phyloP scores from a whole-genome alignment of 225 moss, liverwort and hornwort species.

The Asterella californica region DNA sequence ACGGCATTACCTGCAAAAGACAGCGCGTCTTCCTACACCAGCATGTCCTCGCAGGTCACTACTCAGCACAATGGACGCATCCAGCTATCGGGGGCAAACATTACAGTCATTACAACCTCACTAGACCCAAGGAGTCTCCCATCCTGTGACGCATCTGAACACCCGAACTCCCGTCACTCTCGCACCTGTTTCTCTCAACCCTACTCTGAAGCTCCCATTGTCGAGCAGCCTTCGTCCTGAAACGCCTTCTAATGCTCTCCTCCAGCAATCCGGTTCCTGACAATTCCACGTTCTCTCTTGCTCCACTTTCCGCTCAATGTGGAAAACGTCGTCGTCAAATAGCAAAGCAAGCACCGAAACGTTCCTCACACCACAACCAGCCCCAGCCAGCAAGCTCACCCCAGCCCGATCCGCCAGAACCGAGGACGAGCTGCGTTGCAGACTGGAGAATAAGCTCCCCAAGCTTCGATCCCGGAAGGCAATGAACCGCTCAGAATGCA shows the following conservation, averaged over 20 bases:
- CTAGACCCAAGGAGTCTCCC: neutral
- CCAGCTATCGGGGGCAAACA: neutral
- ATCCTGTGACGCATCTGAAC: neutral
- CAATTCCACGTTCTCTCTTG: neutral
- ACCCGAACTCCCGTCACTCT: neutral
- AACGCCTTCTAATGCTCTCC: neutral
- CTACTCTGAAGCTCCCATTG: conserved; percentile 4
- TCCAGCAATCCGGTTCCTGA: neutral
- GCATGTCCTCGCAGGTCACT: conserved; percentile 26
- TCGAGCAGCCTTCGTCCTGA: neutral
- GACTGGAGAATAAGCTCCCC: neutral
- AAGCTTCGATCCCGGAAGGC: neutral
- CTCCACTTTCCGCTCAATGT: neutral
- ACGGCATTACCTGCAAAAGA: conserved; percentile 27
- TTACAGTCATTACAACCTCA: neutral
- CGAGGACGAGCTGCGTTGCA: neutral
- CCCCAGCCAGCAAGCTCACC: neutral
- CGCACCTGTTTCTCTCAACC: neutral
- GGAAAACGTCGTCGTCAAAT: neutral
- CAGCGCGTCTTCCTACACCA: conserved; percentile 13
- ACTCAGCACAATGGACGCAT: neutral
- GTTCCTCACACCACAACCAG: neutral
- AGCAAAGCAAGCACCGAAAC: neutral
- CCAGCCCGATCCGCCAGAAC: neutral
- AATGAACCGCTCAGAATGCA: neutral